phyloP scores from a whole-genome alignment of 2,329 filamentous ascomycete species.

The Penicillium digitatum region DNA sequence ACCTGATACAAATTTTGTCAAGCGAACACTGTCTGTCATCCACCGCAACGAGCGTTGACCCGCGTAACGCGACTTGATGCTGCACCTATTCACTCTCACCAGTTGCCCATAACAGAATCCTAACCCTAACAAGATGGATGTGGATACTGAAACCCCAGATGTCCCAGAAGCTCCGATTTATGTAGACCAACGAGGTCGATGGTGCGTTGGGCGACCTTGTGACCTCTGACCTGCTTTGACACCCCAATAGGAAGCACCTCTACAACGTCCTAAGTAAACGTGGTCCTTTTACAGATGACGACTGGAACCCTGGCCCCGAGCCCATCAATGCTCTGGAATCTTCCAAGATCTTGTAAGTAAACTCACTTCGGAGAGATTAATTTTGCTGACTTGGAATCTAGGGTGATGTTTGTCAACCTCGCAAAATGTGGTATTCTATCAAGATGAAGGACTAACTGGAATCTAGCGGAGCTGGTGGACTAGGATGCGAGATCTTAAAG shows the following conservation, averaged over 20 bases:
- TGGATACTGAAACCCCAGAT: background rate
- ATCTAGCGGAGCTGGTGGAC: conserved; percentile 77
- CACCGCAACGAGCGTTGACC: background rate
- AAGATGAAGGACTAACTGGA: background rate
- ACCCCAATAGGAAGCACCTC: conserved; percentile 66
- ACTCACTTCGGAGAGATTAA: background rate
- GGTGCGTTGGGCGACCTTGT: conserved; percentile 8
- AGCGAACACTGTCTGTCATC: background rate
- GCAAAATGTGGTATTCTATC: background rate
- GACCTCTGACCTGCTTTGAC: conserved; percentile 11
- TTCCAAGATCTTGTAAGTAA: conserved; percentile 68
- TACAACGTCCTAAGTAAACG: conserved; percentile 71
- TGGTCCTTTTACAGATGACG: conserved; percentile 76
- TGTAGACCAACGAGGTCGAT: conserved; percentile 12
- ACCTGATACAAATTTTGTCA: background rate
- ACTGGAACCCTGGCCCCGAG: conserved; percentile 50
- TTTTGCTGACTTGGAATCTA: conserved; percentile 31
- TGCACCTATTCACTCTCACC: background rate
- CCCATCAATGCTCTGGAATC: conserved; percentile 58
- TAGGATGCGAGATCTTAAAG: conserved; percentile 96
- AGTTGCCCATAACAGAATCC: background rate
- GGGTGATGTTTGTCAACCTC: conserved; percentile 49
- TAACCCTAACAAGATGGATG: conserved; percentile 2
- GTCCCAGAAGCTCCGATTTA: background rate
- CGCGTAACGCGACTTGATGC: conserved; percentile 2